Evolutionary conservation across 805 yeast species (phyloP).

Genomic region (Monosporozyma yasuniensis): DNA sequence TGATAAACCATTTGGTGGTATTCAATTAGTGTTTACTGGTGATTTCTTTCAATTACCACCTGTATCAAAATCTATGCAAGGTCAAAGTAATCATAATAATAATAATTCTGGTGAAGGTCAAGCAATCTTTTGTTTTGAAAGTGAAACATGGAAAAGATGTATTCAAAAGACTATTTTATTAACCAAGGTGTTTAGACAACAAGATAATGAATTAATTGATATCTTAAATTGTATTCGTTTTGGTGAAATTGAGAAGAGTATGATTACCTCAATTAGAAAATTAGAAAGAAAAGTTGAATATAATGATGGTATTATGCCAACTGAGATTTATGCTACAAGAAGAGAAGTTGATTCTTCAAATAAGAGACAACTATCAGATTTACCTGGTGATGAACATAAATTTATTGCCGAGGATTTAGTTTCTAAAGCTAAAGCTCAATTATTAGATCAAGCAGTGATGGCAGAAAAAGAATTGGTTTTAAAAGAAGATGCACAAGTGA

Average conservation of each 20-base stretch:
- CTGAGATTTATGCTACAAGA: conserved; percentile 83
- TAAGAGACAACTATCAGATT: conserved; percentile 35
- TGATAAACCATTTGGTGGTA: conserved; percentile 80
- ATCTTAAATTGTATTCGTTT: conserved; percentile 74
- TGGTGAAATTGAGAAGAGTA: conserved; percentile 49
- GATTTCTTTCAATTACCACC: conserved; percentile 97
- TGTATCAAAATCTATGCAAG: conserved; percentile 39
- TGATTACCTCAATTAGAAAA: conserved; percentile 39
- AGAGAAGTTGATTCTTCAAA: conserved; percentile 78
- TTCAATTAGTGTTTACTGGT: conserved; percentile 84
- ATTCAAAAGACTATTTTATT: conserved; percentile 61
- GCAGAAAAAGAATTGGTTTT: conserved; percentile 56
- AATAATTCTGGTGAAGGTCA: conserved; percentile 6
- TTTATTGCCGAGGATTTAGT: conserved; percentile 43
- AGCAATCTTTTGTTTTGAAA: conserved; percentile 59
- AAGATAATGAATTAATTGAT: conserved; percentile 59
- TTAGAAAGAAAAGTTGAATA: conserved; percentile 52
- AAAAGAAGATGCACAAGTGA: conserved; percentile 86
- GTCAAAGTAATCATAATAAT: too few relatives aligned
- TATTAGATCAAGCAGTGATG: conserved; percentile 53
- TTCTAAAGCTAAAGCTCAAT: conserved; percentile 22
- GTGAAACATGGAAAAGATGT: conserved; percentile 56
- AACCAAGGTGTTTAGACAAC: conserved; percentile 79
- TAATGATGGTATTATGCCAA: conserved; percentile 75
- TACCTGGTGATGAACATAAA: conserved; percentile 39